Conservation (phyloP, 208 protist species). For the Acanthamoeba royreba region DNA sequence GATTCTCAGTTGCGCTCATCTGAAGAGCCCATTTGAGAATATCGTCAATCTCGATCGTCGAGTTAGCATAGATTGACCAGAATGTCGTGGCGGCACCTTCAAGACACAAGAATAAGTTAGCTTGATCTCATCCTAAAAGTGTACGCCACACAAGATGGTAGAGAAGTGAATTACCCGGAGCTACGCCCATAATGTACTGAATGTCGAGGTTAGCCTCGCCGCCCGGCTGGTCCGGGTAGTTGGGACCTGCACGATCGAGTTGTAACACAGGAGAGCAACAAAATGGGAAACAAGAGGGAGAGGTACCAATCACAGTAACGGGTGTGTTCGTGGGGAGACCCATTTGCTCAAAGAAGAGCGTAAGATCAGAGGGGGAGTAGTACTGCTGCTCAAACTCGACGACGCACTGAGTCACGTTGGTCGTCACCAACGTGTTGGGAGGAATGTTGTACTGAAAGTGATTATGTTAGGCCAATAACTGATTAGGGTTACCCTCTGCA, state of each 20-base stretch:
- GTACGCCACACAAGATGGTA: background rate
- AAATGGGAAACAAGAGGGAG: background rate
- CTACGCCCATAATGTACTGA: slow-evolving; percentile 63
- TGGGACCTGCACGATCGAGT: background rate
- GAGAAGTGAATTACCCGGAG: background rate
- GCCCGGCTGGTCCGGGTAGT: slow-evolving; percentile 32
- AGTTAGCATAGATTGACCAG: slow-evolving; percentile 41
- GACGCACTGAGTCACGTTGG: slow-evolving; percentile 37
- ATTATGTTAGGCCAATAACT: background rate
- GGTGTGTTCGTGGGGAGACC: slow-evolving; percentile 9
- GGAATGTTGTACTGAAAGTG: background rate
- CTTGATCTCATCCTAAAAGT: no score
- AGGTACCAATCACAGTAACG: background rate
- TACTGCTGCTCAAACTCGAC: slow-evolving; percentile 53
- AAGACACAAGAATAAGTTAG: no score
- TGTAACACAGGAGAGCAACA: background rate
- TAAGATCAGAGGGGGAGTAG: slow-evolving; percentile 48
- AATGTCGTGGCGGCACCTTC: slow-evolving; percentile 43
- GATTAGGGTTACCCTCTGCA: background rate
- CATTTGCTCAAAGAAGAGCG: slow-evolving; percentile 50
- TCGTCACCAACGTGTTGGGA: background rate
- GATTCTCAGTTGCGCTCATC: background rate
- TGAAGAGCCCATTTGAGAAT: slow-evolving; percentile 23
- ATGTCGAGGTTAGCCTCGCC: slow-evolving; percentile 59
- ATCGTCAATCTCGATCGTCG: background rate